These are phyloP conservation scores for Thraustochytrium sp. DNA, from an alignment of 352 stramenopile genomes.

Conservation along the genomic window DNA sequence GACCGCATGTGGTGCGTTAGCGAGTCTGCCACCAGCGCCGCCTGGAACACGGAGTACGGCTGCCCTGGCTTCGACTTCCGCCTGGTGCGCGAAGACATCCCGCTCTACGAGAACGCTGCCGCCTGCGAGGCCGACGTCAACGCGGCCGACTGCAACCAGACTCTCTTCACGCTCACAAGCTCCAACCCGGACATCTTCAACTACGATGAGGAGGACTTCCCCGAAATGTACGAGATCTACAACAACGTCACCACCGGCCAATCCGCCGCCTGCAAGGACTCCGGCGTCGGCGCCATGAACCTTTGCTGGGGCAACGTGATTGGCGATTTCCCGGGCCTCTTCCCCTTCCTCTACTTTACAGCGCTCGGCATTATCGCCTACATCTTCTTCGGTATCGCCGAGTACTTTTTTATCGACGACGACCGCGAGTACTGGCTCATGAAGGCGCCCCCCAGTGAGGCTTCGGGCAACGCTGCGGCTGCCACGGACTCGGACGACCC, in stretches of 20 bases:
- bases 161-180: neutral
- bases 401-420: slow-evolving; percentile 1
- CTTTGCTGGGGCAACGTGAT: neutral
- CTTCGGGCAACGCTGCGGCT: too few species aligned
- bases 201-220: neutral
- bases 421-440: slow-evolving; percentile 11
- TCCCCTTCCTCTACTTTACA: neutral
- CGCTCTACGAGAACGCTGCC: neutral
- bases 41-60: neutral
- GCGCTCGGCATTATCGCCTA: neutral
- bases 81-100: neutral
- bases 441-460: too few species aligned
- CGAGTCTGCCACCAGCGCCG: neutral
- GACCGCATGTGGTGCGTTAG: neutral
- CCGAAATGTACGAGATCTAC: neutral
- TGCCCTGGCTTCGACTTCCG: neutral
- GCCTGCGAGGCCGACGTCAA: too few species aligned
- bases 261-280: neutral
- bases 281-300: neutral
- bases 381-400: slow-evolving; percentile 36
- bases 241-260: neutral
- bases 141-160: neutral
- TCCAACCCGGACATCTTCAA: neutral
- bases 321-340: neutral
- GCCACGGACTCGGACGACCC: too few species aligned